Evolutionary conservation across 2,329 filamentous ascomycete genomes (phyloP), one percentile per base, ranked within the genome.

Genomic region (Ascosphaera acerosa): DNA sequence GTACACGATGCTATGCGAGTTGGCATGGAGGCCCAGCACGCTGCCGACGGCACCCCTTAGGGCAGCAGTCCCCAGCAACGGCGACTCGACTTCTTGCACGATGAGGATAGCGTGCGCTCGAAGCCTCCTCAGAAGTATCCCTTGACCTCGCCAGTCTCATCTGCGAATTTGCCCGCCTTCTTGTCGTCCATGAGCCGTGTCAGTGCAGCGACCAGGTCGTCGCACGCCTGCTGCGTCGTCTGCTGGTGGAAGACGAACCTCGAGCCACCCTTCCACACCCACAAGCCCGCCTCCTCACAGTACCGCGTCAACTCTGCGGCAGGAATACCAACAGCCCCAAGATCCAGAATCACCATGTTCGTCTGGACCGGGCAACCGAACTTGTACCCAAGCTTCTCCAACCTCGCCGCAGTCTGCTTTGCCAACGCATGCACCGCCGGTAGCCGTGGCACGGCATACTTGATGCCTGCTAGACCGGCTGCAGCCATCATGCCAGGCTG

Each of bases 401-500:
- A 34, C 7, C 33, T 33, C 3, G 36, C 34, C n/a, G 42, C 43
- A 3, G 41, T 40, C 15, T 37, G 17, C 18, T 35, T 38, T 4
- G 39, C 36, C 3, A 43, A 34, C 7, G 41, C 34, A 33, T 46
- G 42, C 4, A 46, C 42, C 15, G 28, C 31, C 6, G 41, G 38
- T 1, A 46, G 34, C 7, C 36, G 34, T 3, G 42, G 42, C 19
- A 44, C 32, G n/a, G 37, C 37, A 22, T 41, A 28, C 34, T 39
- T 42, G 14, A 45, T 29, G 0, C 44, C 37, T 2, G 39, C 37
- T 6, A 36, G 34, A 10, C 41, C 44, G 6, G 42, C 42, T 6
- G 44, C 41, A 2, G 45, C 41, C 42, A 47, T 43, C 40, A 47
- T 44, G 10, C 44, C 44, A 10, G 43, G 41, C 39, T 49, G 45